Percentiles rank a stretch among this genome's conserved stretches.
phyloP scores from a whole-genome alignment of 148 eudicot genomes.

The Chenopodium album region DNA sequence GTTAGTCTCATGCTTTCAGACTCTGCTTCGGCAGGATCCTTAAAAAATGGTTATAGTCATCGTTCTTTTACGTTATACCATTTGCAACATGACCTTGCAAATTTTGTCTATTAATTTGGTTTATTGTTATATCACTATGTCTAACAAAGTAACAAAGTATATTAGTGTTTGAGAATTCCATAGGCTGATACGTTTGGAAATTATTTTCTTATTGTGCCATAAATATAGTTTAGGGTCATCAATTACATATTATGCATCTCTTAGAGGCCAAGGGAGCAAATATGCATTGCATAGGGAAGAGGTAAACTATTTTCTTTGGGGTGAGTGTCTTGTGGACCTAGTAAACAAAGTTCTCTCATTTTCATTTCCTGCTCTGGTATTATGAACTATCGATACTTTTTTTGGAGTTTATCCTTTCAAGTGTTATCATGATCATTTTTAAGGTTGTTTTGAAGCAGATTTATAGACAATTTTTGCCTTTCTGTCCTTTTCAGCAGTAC shows the following conservation, averaged over 20 bases:
- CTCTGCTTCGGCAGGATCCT: not conserved
- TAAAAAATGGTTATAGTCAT: not conserved
- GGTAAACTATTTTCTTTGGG: not conserved
- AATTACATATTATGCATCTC: not conserved
- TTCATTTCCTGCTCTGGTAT: not conserved
- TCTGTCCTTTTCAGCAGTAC: too few species aligned
- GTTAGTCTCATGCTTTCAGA: not conserved
- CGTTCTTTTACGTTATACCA: not conserved
- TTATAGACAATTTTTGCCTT: too few species aligned
- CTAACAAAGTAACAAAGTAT: not conserved
- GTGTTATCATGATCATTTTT: too few species aligned
- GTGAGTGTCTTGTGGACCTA: too few species aligned
- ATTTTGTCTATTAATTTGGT: not conserved
- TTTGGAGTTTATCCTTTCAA: too few species aligned
- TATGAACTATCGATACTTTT: not conserved
- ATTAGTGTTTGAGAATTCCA: not conserved
- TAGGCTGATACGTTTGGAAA: not conserved
- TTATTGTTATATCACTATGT: not conserved
- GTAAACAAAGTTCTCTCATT: not conserved
- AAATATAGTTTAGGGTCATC: too few species aligned
- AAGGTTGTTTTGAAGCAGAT: not conserved
- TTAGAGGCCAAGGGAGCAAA: not conserved
- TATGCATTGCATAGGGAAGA: not conserved
- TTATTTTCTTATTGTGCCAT: too few species aligned
- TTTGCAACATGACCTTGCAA: not conserved